Evolutionary conservation across 2,329 filamentous ascomycete species (phyloP).

Genomic region (Sporothrix protearum): DNA sequence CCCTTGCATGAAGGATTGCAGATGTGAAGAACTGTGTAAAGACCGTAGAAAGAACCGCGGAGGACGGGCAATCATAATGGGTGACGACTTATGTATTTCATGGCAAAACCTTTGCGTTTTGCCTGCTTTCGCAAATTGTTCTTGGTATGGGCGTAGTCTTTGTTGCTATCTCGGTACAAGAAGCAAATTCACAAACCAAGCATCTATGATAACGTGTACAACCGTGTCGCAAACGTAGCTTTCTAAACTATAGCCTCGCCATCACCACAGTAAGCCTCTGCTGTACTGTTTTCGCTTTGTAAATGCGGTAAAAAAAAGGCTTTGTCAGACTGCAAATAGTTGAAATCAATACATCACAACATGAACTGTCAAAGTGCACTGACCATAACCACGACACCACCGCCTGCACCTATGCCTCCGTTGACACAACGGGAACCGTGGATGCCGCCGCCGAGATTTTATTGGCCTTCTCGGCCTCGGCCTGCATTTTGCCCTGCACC

Average conservation of each 20-base stretch:
- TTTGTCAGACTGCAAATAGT: no score
- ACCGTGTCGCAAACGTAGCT: no score
- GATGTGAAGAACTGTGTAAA: background rate
- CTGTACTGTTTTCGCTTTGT: no score
- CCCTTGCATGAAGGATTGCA: background rate
- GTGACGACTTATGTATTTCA: background rate
- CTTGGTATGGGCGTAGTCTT: background rate
- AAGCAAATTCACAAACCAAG: no score
- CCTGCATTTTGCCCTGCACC: slow-evolving; percentile 30
- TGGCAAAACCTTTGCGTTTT: background rate
- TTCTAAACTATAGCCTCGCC: no score
- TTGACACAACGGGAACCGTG: background rate
- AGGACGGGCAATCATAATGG: background rate
- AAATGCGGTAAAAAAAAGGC: no score
- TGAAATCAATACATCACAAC: background rate
- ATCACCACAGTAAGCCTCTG: no score
- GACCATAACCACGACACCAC: background rate
- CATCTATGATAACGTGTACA: no score
- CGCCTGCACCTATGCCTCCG: background rate
- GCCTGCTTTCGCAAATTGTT: no score
- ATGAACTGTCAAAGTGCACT: background rate
- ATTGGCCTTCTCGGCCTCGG: background rate
- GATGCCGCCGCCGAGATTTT: background rate
- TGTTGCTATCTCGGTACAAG: background rate
- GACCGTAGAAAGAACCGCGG: no score